A percentile compares a stretch with the other conserved stretches of the same genome.
phyloP scores from a whole-genome alignment of 2,329 filamentous ascomycete species.

The Colletotrichum eremochloae region DNA sequence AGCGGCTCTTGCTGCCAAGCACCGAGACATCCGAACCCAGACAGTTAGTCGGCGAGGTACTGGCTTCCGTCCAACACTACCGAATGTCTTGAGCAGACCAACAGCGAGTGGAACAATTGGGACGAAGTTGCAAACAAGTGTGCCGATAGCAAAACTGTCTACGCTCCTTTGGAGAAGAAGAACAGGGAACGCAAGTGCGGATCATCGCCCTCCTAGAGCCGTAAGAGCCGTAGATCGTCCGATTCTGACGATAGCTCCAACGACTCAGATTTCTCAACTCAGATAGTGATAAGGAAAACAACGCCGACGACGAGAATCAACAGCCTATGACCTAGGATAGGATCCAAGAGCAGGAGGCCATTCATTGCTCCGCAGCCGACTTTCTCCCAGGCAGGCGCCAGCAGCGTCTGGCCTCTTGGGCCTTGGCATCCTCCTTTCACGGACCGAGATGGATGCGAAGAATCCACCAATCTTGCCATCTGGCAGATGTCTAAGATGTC shows the following conservation, averaged over 20 bases:
- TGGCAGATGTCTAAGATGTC: too few species aligned
- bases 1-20: too few species aligned
- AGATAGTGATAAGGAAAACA: constrained; percentile 33
- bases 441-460: too few species aligned
- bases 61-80: background rate
- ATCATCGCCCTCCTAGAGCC: constrained; percentile 7
- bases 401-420: too few species aligned
- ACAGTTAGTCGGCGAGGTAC: too few species aligned
- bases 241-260: constrained; percentile 42
- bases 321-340: constrained; percentile 23
- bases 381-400: too few species aligned
- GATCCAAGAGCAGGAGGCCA: constrained; percentile 5
- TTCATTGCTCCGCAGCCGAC: too few species aligned
- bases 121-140: constrained; percentile 41
- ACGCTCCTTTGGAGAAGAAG: constrained; percentile 37
- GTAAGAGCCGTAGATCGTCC: constrained; percentile 37
- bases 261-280: constrained; percentile 38
- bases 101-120: constrained; percentile 44
- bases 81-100: constrained; percentile 44
- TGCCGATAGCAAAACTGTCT: constrained; percentile 44
- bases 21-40: too few species aligned
- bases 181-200: constrained; percentile 46
- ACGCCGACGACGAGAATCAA: constrained; percentile 14
- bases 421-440: too few species aligned
- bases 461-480: too few species aligned